A percentile compares a stretch with the other conserved stretches of the same genome.
These are phyloP conservation scores for Lactarius psammicola DNA, from an alignment of 768 basidiomycete species.

Conservation along the genomic window DNA sequence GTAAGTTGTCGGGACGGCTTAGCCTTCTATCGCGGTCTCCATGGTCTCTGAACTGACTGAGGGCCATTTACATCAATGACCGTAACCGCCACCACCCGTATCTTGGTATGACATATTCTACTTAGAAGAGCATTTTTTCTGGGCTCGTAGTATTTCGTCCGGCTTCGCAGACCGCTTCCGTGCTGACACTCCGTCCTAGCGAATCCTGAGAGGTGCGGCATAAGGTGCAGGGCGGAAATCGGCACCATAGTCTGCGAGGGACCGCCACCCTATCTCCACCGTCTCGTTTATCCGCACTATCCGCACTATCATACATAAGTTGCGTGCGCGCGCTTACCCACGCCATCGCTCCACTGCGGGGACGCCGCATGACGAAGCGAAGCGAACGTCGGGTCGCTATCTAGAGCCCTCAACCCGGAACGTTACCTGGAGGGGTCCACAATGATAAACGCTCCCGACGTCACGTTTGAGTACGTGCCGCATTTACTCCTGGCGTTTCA, in stretches of 20 bases:
- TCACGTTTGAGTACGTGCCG: slow-evolving; percentile 11
- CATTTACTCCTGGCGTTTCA: slow-evolving; percentile 33
- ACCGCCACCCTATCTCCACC: slow-evolving; percentile 13
- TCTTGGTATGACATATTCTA: slow-evolving; percentile 15
- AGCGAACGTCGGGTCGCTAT: slow-evolving; percentile 8
- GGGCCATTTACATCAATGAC: slow-evolving; percentile 1
- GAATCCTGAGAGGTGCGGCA: slow-evolving; percentile 31
- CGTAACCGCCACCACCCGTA: slow-evolving; percentile 5
- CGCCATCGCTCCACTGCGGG: background rate
- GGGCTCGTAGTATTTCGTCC: background rate
- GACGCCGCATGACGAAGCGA: slow-evolving; percentile 27
- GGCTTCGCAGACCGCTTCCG: slow-evolving; percentile 27
- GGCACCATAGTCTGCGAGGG: slow-evolving; percentile 28
- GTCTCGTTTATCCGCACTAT: background rate
- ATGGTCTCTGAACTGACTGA: slow-evolving; percentile 13
- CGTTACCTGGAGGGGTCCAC: slow-evolving; percentile 9
- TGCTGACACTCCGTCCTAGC: slow-evolving; percentile 36
- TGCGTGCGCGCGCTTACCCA: background rate
- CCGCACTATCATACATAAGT: too few relatives aligned
- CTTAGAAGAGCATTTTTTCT: too few relatives aligned
- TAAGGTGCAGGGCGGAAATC: slow-evolving; percentile 6
- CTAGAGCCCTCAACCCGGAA: slow-evolving; percentile 13
- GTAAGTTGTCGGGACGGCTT: slow-evolving; percentile 3
- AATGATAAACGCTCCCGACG: slow-evolving; percentile 4
- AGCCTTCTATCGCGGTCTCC: slow-evolving; percentile 7